Evolutionary conservation across 352 stramenopile species (phyloP).

Genomic region (Phytophthora idaei): DNA sequence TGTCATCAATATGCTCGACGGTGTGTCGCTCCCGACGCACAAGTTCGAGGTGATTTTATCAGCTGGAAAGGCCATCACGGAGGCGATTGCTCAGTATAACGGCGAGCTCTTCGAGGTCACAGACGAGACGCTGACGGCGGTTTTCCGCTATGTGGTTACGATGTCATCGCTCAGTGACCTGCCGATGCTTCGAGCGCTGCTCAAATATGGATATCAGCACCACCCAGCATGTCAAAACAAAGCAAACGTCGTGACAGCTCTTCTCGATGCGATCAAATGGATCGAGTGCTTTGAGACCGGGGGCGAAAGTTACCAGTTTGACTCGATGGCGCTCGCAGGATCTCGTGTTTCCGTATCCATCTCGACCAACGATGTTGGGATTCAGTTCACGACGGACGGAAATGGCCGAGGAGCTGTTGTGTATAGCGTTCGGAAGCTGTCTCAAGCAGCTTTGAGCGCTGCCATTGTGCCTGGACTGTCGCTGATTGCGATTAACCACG

Average conservation of each 20-base stretch:
- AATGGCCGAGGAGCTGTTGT: conserved; percentile 82
- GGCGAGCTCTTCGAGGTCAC: conserved; percentile 64
- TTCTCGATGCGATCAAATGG: conserved; percentile 84
- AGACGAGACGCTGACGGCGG: conserved; percentile 58
- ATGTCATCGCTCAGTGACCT: conserved; percentile 69
- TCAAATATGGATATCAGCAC: conserved; percentile 67
- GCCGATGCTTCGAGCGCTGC: conserved; percentile 48
- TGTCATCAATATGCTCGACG: conserved; percentile 74
- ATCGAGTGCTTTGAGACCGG: conserved; percentile 62
- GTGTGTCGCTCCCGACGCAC: conserved; percentile 78
- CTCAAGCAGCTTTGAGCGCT: conserved; percentile 77
- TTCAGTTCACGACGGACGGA: conserved; percentile 82
- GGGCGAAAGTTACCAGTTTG: conserved; percentile 42
- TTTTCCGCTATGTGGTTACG: conserved; percentile 77
- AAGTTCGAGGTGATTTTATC: conserved; percentile 81
- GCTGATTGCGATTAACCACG: conserved; percentile 84
- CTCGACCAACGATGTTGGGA: conserved; percentile 82
- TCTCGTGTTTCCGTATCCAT: conserved; percentile 78
- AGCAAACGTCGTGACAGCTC: conserved; percentile 55
- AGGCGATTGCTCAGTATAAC: conserved; percentile 59
- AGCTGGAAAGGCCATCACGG: conserved; percentile 53
- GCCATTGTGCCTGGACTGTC: conserved; percentile 73
- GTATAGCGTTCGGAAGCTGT: conserved; percentile 77
- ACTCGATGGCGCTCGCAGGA: conserved; percentile 54
- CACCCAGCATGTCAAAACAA: conserved; percentile 81